Evolutionary conservation across 129 eudicot species (phyloP).

Genomic region (carrot (Daucus carota)): DH1_v3.0 NC_030385.2:8489501-8490000

Average conservation of each 20-base stretch:
- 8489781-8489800: too few species aligned
- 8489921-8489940: too few species aligned
- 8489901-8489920: neutral
- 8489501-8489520: neutral
- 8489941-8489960: too few species aligned
- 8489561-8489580: neutral
- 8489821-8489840: neutral
- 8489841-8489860: too few species aligned
- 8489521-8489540: too few species aligned
- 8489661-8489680: constrained; percentile 78
- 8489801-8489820: neutral
- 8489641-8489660: constrained; percentile 86
- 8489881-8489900: neutral
- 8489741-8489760: too few species aligned
- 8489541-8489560: neutral
- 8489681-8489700: constrained; percentile 75
- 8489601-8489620: neutral
- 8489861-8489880: neutral
- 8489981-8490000: too few species aligned
- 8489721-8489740: neutral
- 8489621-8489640: constrained; percentile 88
- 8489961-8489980: too few species aligned
- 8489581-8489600: neutral
- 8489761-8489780: too few species aligned
- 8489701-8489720: constrained; percentile 26